A percentile compares a stretch with the other conserved stretches of the same genome.
phyloP scores from a whole-genome alignment of 2,329 filamentous ascomycete genomes.

The Alternaria gansuensis region DNA sequence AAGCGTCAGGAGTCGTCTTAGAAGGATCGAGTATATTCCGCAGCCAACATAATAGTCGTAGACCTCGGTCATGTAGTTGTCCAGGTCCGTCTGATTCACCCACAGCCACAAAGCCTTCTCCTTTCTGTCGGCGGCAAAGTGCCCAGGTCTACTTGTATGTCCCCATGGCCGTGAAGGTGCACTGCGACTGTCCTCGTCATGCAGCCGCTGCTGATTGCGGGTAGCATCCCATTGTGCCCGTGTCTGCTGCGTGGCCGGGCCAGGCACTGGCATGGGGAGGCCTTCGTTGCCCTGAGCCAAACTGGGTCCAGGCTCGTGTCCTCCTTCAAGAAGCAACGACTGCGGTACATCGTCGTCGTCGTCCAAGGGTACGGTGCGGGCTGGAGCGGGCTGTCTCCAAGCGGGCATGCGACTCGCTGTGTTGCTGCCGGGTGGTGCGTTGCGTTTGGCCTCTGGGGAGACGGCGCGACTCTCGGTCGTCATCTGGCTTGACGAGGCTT shows the following conservation, averaged over 20 bases:
- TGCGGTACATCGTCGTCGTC: slow-evolving; percentile 66
- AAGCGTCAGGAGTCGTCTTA: slow-evolving; percentile 75
- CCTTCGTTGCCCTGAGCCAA: slow-evolving; percentile 36
- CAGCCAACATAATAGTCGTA: slow-evolving; percentile 87
- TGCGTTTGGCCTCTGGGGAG: slow-evolving; percentile 48
- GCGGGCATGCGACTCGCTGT: slow-evolving; percentile 44
- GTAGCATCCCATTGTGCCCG: slow-evolving; percentile 62
- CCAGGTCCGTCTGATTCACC: slow-evolving; percentile 89
- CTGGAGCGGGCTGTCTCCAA: slow-evolving; percentile 49
- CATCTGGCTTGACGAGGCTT: slow-evolving; percentile 60
- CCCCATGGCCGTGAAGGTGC: slow-evolving; percentile 36
- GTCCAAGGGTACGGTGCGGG: slow-evolving; percentile 48
- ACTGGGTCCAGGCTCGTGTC: slow-evolving; percentile 46
- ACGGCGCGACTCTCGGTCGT: slow-evolving; percentile 55
- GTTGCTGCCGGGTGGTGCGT: slow-evolving; percentile 40
- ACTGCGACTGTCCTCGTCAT: slow-evolving; percentile 41
- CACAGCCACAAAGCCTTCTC: slow-evolving; percentile 91
- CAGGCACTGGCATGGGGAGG: slow-evolving; percentile 55
- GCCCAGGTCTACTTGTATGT: slow-evolving; percentile 34
- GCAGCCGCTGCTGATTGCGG: slow-evolving; percentile 57
- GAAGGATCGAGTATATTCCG: slow-evolving; percentile 84
- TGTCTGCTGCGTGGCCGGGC: slow-evolving; percentile 55
- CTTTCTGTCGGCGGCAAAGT: slow-evolving; percentile 63
- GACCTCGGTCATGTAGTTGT: slow-evolving; percentile 84
- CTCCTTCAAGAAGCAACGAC: slow-evolving; percentile 68